Conservation (phyloP, 2,329 filamentous ascomycete species). For the Thielaviopsis punctulata region DNA sequence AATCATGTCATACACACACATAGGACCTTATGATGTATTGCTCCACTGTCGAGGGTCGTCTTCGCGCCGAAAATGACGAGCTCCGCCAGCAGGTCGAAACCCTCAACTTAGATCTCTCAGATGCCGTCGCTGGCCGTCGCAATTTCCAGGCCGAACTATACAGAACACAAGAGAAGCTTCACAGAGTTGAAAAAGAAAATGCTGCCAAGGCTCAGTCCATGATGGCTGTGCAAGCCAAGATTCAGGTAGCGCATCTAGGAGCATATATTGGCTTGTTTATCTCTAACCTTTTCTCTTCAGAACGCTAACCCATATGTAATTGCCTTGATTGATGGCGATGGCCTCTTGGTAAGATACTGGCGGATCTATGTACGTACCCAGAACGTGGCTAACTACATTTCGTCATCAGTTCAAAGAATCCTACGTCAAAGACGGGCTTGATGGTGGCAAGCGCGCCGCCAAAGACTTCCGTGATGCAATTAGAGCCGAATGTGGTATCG, state of each 20-base stretch:
- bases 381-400: conserved; percentile 9
- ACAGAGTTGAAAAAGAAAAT: background rate
- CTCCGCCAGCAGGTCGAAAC: conserved; percentile 18
- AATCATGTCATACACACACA: background rate
- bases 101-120: background rate
- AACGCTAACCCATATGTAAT: conserved; percentile 41
- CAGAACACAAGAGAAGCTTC: conserved; percentile 2
- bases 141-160: conserved; percentile 8
- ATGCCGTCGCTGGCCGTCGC: conserved; percentile 12
- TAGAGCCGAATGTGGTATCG: conserved; percentile 27
- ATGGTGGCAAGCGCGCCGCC: conserved; percentile 37
- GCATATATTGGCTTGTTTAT: background rate
- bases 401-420: conserved; percentile 38
- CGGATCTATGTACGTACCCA: background rate
- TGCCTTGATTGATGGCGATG: conserved; percentile 46
- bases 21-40: conserved; percentile 32
- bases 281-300: conserved; percentile 18
- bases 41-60: conserved; percentile 25
- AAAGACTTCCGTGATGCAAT: conserved; percentile 31
- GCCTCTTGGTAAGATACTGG: conserved; percentile 31
- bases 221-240: background rate
- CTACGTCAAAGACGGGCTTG: conserved; percentile 35
- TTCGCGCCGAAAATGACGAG: conserved; percentile 27
- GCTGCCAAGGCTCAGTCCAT: background rate
- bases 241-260: background rate